These are phyloP conservation scores for Lenzites betulinus DNA, from an alignment of 768 basidiomycete genomes.

Conservation along the genomic window DNA sequence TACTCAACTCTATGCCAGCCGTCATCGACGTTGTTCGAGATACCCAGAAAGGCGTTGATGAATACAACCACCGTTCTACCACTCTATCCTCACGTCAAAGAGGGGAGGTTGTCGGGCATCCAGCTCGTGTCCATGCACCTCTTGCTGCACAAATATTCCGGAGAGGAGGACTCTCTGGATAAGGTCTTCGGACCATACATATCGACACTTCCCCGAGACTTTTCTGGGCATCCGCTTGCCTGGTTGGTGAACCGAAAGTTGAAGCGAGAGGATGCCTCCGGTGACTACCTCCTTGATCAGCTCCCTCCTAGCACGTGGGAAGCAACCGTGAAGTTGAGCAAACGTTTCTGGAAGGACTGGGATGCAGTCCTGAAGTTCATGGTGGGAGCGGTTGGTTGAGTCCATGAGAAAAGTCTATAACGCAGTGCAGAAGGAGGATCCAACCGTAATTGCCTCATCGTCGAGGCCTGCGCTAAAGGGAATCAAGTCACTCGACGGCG, in stretches of 20 bases:
- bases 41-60: conserved; percentile 72
- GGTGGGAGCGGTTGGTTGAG: conserved; percentile 40
- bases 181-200: conserved; percentile 75
- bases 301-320: conserved; percentile 51
- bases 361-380: conserved; percentile 47
- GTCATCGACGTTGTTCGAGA: conserved; percentile 59
- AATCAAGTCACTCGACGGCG: not conserved
- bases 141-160: conserved; percentile 58
- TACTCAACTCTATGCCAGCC: conserved; percentile 40
- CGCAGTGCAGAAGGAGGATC: conserved; percentile 8
- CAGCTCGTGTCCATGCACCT: conserved; percentile 86
- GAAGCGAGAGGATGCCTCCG: conserved; percentile 14
- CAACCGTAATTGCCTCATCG: conserved; percentile 2
- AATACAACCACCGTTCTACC: conserved; percentile 69
- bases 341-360: conserved; percentile 64
- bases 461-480: conserved; percentile 9
- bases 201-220: conserved; percentile 69
- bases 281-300: conserved; percentile 36
- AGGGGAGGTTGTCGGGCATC: conserved; percentile 51
- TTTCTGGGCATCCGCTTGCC: conserved; percentile 80
- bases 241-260: conserved; percentile 51
- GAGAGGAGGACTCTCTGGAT: conserved; percentile 48
- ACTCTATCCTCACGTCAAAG: conserved; percentile 49
- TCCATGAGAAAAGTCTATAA: not conserved
- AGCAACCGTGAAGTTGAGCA: conserved; percentile 45